Percentiles rank a stretch among this genome's conserved stretches.
Conservation (phyloP, 2,329 filamentous ascomycete species). For the Colletotrichum filicis region DNA sequence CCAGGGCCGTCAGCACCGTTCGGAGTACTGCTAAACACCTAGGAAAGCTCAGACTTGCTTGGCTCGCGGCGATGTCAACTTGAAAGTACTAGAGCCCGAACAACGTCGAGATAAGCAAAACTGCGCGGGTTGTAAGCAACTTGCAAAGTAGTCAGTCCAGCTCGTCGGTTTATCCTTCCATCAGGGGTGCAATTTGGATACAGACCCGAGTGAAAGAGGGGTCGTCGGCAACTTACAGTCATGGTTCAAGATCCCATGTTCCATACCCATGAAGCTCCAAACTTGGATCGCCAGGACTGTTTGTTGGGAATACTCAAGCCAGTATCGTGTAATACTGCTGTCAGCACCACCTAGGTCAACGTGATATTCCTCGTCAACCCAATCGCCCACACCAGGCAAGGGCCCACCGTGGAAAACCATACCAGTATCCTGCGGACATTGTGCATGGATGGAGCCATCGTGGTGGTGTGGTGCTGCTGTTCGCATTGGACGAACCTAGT, state of each 20-base stretch:
- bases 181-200: neutral
- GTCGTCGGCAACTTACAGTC: neutral
- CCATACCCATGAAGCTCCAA: neutral
- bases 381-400: neutral
- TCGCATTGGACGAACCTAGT: slow-evolving; percentile 27
- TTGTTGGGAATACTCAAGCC: neutral
- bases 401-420: neutral
- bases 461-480: slow-evolving; percentile 2
- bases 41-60: neutral
- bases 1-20: neutral
- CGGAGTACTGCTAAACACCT: neutral
- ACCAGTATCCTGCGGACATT: neutral
- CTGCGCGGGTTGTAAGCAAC: neutral
- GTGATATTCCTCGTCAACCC: neutral
- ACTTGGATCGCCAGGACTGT: neutral
- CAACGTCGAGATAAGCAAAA: neutral
- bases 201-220: neutral
- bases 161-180: neutral
- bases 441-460: neutral
- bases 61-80: neutral
- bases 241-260: neutral
- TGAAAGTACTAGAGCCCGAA: neutral
- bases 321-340: neutral
- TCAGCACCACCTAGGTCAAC: neutral
- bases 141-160: neutral